Base-by-base conservation (phyloP, 257 asterid genomes). In the Scutellaria minor region DNA sequence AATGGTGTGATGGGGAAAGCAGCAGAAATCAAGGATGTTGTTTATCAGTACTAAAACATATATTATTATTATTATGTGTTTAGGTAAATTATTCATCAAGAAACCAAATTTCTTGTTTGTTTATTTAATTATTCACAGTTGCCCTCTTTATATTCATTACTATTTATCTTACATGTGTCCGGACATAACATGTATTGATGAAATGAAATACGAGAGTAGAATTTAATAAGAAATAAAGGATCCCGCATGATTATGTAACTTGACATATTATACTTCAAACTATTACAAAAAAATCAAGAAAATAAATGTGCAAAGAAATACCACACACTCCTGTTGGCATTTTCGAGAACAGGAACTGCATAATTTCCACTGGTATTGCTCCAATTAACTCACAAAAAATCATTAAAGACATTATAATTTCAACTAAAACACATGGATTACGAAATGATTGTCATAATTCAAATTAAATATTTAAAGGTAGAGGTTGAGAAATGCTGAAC, bases 401-500 rank as follows among this genome's bases (percentile, higher is more conserved):
- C 5, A 31, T 31, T 31, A 31, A 1, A 31, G 37, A 3, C 37
- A 31, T 4, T 1, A 31, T 31, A 3, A 31, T 31, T 31, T 31
- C 37, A 31, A 31, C 37, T 31, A 31, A 31, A 31, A 31, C 5
- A 31, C 13, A 64, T 20, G 18, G 27, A 46, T 66, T n/a, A 31
- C 50, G 6, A 24, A 53, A 5, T 14, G 12, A 3, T 14, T 46
- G 64, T 46, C 18, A 15, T 50, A 8, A 39, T 66, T 73, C 42
- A 20, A n/a, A 18, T 51, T 54, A 68, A 67, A 31, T 40, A 5
- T 41, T 44, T 56, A 4, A 63, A 46, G 18, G 47, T 52, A 67
- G 80, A 74, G 64, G 89, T 86, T 85, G 81, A 66, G 80, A 81
- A 84, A 86, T 81, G 95, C 85, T 79, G 72, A 81, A 58, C 87